Percentiles rank a stretch among this genome's conserved stretches.
These are phyloP conservation scores for Cryphonectria parasitica DNA, from an alignment of 2,329 filamentous ascomycete species.

Conservation along the genomic window DNA sequence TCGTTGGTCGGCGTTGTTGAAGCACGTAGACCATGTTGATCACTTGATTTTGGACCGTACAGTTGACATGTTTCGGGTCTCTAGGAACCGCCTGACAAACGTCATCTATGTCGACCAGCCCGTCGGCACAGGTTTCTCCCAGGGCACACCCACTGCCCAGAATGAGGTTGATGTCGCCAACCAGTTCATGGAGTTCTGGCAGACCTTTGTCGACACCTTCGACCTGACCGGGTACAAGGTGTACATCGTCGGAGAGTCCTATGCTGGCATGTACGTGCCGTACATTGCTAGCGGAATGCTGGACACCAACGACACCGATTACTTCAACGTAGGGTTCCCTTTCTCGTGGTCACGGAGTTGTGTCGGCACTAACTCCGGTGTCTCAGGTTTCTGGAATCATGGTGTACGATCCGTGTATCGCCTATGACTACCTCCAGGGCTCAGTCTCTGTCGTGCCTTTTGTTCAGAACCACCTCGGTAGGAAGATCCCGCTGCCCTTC, in stretches of 20 bases:
- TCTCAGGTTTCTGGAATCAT: conserved; percentile 68
- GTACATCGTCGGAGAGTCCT: conserved; percentile 75
- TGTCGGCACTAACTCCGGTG: neutral
- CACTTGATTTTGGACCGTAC: neutral
- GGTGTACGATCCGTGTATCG: conserved; percentile 73
- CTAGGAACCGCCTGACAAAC: conserved; percentile 70
- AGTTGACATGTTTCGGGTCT: conserved; percentile 32
- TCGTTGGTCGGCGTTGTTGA: neutral
- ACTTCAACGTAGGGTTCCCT: conserved; percentile 60
- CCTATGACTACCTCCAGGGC: conserved; percentile 49
- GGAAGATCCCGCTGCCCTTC: neutral
- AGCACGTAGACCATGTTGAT: neutral
- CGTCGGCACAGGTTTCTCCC: conserved; percentile 69
- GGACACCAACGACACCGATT: conserved; percentile 62
- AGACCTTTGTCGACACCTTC: conserved; percentile 76
- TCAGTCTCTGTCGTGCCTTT: conserved; percentile 59
- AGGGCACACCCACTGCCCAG: conserved; percentile 65
- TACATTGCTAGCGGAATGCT: conserved; percentile 73
- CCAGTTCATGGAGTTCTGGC: conserved; percentile 78
- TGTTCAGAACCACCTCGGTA: conserved; percentile 55
- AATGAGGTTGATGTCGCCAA: conserved; percentile 69
- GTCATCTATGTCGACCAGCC: conserved; percentile 77
- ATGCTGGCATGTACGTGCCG: conserved; percentile 69
- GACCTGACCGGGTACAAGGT: conserved; percentile 68
- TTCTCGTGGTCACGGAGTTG: no score